phyloP scores from a whole-genome alignment of 257 asterid genomes.

The Eucommia ulmoides region DNA sequence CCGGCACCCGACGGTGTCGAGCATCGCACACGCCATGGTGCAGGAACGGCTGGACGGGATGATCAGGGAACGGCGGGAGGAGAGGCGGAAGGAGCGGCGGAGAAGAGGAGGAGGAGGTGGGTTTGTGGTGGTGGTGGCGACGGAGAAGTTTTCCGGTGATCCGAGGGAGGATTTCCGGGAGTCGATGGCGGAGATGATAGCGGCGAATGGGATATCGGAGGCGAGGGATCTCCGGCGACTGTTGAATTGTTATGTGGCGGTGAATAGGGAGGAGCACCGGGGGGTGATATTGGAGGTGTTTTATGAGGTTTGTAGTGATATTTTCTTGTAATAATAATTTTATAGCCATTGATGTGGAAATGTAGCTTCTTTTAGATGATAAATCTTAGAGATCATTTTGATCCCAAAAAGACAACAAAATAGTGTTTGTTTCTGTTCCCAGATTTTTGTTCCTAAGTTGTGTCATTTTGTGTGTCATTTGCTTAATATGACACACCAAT shows the following conservation, averaged over 20 bases:
- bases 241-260: constrained; percentile 42
- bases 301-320: constrained; percentile 52
- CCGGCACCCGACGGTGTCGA: constrained; percentile 33
- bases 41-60: constrained; percentile 59
- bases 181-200: constrained; percentile 59
- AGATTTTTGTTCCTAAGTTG: too few relatives aligned
- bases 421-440: too few relatives aligned
- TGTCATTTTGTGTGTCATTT: too few relatives aligned
- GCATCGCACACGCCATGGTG: constrained; percentile 68
- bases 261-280: constrained; percentile 55
- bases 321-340: constrained; percentile 30
- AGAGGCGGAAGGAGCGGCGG: constrained; percentile 14
- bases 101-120: constrained; percentile 22
- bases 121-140: constrained; percentile 56
- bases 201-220: constrained; percentile 32
- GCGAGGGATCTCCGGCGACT: constrained; percentile 49
- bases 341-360: neutral
- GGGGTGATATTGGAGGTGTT: constrained; percentile 61
- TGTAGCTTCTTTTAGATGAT: neutral
- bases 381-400: too few relatives aligned
- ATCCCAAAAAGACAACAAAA: too few relatives aligned
- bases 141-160: constrained; percentile 62
- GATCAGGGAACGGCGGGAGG: constrained; percentile 38
- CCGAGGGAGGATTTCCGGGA: constrained; percentile 64
- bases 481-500: too few relatives aligned